Percentiles rank a stretch among this genome's conserved stretches.
Evolutionary conservation across 805 yeast species (phyloP).

Genomic region (Wickerhamiella lipophila): DNA sequence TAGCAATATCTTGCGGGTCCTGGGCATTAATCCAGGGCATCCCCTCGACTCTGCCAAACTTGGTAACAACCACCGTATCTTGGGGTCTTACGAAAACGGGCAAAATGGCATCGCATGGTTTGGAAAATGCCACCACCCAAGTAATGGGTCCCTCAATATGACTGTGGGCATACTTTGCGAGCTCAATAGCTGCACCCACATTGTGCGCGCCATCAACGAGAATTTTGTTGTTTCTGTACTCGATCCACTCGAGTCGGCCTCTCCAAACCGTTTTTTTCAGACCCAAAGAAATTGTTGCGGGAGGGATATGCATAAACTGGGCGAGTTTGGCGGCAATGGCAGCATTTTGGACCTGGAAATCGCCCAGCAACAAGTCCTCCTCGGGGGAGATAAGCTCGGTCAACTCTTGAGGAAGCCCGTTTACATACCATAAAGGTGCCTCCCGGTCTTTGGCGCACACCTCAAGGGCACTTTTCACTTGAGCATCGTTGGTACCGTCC

Average conservation of each 20-base stretch:
- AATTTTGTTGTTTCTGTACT: slow-evolving; percentile 26
- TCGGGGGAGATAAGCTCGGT: neutral
- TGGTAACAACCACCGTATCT: slow-evolving; percentile 51
- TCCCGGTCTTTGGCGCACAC: slow-evolving; percentile 4
- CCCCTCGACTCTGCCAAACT: slow-evolving; percentile 59
- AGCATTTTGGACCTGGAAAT: slow-evolving; percentile 58
- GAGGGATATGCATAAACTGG: slow-evolving; percentile 26
- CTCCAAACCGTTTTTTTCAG: slow-evolving; percentile 59
- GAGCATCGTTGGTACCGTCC: slow-evolving; percentile 50
- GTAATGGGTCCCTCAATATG: slow-evolving; percentile 30
- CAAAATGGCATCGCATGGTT: slow-evolving; percentile 38
- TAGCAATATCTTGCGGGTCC: slow-evolving; percentile 27
- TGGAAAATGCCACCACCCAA: slow-evolving; percentile 73
- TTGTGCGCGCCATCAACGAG: slow-evolving; percentile 92
- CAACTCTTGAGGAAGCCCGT: slow-evolving; percentile 6
- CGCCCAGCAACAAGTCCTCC: slow-evolving; percentile 51
- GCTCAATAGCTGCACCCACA: slow-evolving; percentile 65
- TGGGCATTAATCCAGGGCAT: slow-evolving; percentile 86
- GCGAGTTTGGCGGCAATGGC: slow-evolving; percentile 27
- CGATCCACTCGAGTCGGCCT: slow-evolving; percentile 58
- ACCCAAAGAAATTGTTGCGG: slow-evolving; percentile 37
- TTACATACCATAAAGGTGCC: slow-evolving; percentile 9
- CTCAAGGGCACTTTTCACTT: slow-evolving; percentile 32
- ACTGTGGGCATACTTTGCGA: slow-evolving; percentile 40
- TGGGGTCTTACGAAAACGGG: slow-evolving; percentile 35